Base-by-base conservation (phyloP, 1,284 basidiomycete genomes). In the Rhodotorula sp. region DNA sequence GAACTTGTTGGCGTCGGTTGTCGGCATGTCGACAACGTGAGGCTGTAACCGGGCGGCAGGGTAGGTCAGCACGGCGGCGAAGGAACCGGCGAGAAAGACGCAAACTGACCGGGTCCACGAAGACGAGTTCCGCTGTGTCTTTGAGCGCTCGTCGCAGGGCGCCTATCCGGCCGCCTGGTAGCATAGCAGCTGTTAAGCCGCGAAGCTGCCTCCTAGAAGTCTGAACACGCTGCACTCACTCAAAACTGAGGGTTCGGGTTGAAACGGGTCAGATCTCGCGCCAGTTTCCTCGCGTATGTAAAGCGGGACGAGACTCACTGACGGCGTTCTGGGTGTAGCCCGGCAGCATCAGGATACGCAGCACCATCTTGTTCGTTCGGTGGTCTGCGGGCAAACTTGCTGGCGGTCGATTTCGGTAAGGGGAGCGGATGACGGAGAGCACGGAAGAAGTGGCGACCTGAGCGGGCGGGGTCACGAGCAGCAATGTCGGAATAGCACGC, bases 301-400 rank as follows among this genome's bases (percentile, higher is more conserved):
- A 3, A n/a, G 49, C n/a, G n/a, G 22, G 20, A 51, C 20, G 49
- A n/a, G 26, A 54, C 53, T n/a, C 26, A 54, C 53, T 88, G 62
- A 77, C 82, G 6, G 87, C 89, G 76, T 90, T 93, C 80, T 94
- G 92, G 8, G 90, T 87, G 79, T 90, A 91, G 29, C 92, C 93
- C 72, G 75, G 76, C 22, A 81, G 72, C 55, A 63, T 62, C 6
- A 75, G 55, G 20, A 75, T 68, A 1, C 68, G 67, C 8, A 67
- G 68, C 7, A 67, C 60, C 54, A 62, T 59, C 7, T 33, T 30
- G 54, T 5, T 17, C 37, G 7, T 42, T 10, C 8, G 14, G 37
- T 42, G 14, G 37, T 42, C 10, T 10, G 2, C 14, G 37, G 33
- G 33, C 33, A 10, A 37, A 37, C 37, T 42, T 8, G 37, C 37